Evolutionary conservation across 1,284 basidiomycete species (phyloP).

Genomic region (Boletus semigastroideus): DNA sequence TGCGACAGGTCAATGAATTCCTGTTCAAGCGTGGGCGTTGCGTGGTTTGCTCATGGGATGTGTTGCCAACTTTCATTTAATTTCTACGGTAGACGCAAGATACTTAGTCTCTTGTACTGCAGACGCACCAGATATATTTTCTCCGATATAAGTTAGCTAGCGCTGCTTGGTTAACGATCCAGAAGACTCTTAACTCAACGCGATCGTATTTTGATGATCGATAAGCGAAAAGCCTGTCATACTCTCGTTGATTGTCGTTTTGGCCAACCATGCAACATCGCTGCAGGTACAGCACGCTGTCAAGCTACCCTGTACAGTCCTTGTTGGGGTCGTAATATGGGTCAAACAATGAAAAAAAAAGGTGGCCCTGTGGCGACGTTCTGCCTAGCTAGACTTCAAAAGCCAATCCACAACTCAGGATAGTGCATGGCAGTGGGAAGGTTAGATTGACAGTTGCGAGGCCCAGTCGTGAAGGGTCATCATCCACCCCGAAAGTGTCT

Average conservation of each 20-base stretch:
- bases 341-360: no score
- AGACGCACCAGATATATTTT: no score
- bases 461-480: neutral
- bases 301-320: neutral
- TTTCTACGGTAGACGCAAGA: neutral
- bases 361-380: no score
- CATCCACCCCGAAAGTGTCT: neutral
- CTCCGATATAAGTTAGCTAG: no score
- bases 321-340: no score
- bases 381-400: neutral
- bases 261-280: no score
- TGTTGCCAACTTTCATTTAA: neutral
- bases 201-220: no score
- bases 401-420: neutral
- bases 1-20: neutral
- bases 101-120: neutral
- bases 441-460: neutral
- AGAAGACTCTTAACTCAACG: no score
- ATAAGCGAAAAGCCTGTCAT: no score
- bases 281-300: neutral
- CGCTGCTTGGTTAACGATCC: no score
- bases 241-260: no score
- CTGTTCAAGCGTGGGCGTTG: neutral
- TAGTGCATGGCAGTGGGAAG: neutral
- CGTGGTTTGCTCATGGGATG: neutral